Evolutionary conservation across 768 basidiomycete species (phyloP).

Genomic region (Tremella mesenterica): DNA sequence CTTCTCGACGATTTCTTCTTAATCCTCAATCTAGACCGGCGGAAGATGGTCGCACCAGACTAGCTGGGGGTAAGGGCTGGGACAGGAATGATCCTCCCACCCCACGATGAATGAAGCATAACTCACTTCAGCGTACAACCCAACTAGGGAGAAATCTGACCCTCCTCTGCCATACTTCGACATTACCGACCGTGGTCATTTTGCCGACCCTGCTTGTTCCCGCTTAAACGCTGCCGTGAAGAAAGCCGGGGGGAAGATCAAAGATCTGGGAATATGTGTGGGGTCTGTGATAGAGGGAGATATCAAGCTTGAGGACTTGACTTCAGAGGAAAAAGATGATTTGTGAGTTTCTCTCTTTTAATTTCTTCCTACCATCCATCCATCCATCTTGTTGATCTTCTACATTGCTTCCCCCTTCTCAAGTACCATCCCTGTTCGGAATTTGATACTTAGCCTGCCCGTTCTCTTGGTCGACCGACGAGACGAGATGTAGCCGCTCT

Average conservation of each 20-base stretch:
- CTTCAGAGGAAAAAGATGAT: constrained; percentile 38
- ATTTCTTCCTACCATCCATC: no score
- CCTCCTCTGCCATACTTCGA: constrained; percentile 25
- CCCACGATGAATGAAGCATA: no score
- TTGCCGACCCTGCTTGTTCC: constrained; percentile 31
- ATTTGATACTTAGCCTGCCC: no score
- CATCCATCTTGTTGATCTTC: no score
- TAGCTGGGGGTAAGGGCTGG: no score
- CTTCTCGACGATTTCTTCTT: background rate
- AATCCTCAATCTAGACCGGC: no score
- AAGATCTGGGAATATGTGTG: constrained; percentile 31
- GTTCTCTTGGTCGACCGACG: no score
- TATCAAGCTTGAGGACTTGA: constrained; percentile 36
- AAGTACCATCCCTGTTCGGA: background rate
- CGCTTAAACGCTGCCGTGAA: constrained; percentile 34
- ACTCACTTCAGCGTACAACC: constrained; percentile 30
- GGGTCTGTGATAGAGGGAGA: constrained; percentile 37
- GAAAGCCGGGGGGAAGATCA: constrained; percentile 32
- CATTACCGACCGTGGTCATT: constrained; percentile 36
- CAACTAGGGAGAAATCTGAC: constrained; percentile 22
- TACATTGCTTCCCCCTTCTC: background rate
- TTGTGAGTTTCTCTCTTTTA: no score
- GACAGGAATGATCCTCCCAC: no score
- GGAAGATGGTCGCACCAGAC: no score
- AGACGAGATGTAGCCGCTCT: no score